These are phyloP conservation scores for Thymus mandschuricus DNA, from an alignment of 257 asterid species.

Conservation along the genomic window DNA sequence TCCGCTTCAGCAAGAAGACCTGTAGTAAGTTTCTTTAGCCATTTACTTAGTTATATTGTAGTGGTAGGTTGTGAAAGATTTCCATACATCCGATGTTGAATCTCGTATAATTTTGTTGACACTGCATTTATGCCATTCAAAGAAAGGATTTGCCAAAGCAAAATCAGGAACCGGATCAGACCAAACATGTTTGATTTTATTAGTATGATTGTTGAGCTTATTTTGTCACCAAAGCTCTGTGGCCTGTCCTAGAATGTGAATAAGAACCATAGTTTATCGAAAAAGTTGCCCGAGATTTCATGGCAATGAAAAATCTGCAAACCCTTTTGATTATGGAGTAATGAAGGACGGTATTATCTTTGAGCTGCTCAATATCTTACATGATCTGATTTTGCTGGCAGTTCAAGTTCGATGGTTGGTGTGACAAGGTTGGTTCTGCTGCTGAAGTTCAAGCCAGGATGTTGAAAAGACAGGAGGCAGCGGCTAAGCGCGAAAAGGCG, in stretches of 20 bases:
- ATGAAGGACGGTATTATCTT: too few relatives aligned
- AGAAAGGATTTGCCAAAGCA: background rate
- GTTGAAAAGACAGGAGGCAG: slow-evolving; percentile 92
- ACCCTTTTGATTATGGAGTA: too few relatives aligned
- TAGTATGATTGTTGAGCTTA: background rate
- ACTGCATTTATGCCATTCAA: slow-evolving; percentile 5
- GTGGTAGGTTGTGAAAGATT: slow-evolving; percentile 5
- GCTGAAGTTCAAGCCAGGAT: slow-evolving; percentile 77
- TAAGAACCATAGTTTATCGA: too few relatives aligned
- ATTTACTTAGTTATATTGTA: background rate
- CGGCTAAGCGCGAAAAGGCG: slow-evolving; percentile 93
- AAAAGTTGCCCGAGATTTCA: too few relatives aligned
- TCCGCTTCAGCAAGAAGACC: slow-evolving; percentile 51
- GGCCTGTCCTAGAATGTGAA: too few relatives aligned
- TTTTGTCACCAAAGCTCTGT: too few relatives aligned
- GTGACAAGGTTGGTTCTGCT: slow-evolving; percentile 75
- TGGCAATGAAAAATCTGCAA: too few relatives aligned
- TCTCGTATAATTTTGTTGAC: background rate
- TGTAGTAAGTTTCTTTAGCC: slow-evolving; percentile 52
- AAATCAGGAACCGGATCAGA: background rate
- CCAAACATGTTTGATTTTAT: slow-evolving; percentile 22
- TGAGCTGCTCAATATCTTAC: background rate
- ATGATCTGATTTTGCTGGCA: slow-evolving; percentile 21
- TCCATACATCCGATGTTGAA: slow-evolving; percentile 16
- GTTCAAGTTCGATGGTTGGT: slow-evolving; percentile 77